Conservation (phyloP, 2,329 filamentous ascomycete genomes). For the Tolypocladium album region DNA sequence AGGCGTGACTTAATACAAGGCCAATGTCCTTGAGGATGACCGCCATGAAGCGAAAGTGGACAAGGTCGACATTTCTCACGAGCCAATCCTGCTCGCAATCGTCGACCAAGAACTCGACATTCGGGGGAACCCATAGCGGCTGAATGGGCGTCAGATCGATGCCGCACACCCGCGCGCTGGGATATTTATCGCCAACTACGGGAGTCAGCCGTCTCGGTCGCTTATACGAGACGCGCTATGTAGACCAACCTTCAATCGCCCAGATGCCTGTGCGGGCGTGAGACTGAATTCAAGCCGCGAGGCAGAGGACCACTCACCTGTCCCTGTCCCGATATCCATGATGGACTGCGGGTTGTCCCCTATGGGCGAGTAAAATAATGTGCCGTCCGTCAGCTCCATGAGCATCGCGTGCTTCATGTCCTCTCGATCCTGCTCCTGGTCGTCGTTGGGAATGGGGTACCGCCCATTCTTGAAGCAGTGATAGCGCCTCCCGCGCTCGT, state of each 20-base stretch:
- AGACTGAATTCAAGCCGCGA: not conserved
- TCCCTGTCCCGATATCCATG: not conserved
- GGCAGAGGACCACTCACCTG: not conserved
- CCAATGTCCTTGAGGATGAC: not conserved
- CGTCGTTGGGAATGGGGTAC: constrained; percentile 29
- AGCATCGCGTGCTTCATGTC: not conserved
- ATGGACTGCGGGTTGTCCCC: not conserved
- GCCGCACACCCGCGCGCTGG: constrained; percentile 24
- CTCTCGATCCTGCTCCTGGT: constrained; percentile 4
- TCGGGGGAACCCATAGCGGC: constrained; percentile 27
- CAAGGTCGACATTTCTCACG: constrained; percentile 14
- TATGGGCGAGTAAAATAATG: not conserved
- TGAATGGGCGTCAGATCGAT: constrained; percentile 29
- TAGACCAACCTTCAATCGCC: not conserved
- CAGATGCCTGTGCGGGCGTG: not conserved
- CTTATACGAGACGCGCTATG: not conserved
- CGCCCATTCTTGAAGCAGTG: constrained; percentile 21
- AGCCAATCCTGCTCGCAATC: constrained; percentile 22
- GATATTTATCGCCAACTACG: constrained; percentile 14
- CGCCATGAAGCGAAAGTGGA: constrained; percentile 16
- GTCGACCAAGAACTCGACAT: constrained; percentile 27
- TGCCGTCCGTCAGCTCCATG: not conserved
- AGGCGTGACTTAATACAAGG: constrained; percentile 4
- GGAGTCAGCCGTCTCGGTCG: not conserved
- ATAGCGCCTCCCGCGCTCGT: constrained; percentile 13